Base-by-base conservation (phyloP, 148 eudicot genomes). In the Rhododendron vialii region DNA sequence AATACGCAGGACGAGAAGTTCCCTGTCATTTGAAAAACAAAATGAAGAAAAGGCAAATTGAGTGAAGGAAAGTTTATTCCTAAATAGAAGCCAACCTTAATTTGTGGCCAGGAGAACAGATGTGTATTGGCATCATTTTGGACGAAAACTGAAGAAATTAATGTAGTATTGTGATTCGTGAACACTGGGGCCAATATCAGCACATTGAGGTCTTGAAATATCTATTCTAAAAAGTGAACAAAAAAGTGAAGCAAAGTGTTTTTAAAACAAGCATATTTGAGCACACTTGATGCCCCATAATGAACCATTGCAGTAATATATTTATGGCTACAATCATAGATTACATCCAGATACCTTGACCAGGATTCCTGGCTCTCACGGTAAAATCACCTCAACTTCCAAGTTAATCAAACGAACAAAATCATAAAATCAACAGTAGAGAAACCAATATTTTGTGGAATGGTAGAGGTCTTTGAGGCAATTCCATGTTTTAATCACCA, bases 1-100 rank as follows among this genome's bases (percentile, higher is more conserved):
- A 98, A 92, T 95, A 98, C 69, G 95, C 93, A 24, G 99, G 98
- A 82, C 98, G 90, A 90, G 96, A 86, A 76, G 98, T 95, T 82
- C 98, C 99, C 99, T 98, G 83, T 75, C n/a, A 57, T 74, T 69
- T 55, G 48, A 82, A 24, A 15, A 38, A 80, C 22, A 38, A 69
- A 8, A 30, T 45, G 41, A 57, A 53, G 50, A 65, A 14, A 47
- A 53, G 38, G 35, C 76, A 71, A 71, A 15, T 6, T 15, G 41
- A 33, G 38, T 13, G 3, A 20, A 38, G 53, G 26, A 47, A 79
- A 45, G 57, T n/a, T 5, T 47, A 80, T 57, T 36, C n/a, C 9
- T 35, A 12, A 10, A 71, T 71, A 71, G 38, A 26, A 30, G 38
- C 41, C 77, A 47, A 17, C 79, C 50, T 5, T 48, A 83, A 83